Conservation (phyloP, 768 basidiomycete genomes). For the Boletus tylopilopsis region DNA sequence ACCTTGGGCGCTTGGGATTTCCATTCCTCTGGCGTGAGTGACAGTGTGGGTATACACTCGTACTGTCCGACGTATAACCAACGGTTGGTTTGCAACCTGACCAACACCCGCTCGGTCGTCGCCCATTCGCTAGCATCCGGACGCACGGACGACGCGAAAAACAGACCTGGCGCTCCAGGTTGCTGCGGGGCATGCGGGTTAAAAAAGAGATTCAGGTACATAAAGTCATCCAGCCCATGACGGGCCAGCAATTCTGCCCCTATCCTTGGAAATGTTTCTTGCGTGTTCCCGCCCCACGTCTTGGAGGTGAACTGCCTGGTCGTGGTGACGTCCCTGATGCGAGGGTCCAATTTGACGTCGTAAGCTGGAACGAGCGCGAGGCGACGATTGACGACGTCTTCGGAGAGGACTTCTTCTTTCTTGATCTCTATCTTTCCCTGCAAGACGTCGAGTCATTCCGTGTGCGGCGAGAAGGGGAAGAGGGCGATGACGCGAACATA, state of each 20-base stretch:
- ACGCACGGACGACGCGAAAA: conserved; percentile 7
- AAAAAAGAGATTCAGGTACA: conserved; percentile 16
- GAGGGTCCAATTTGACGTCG: conserved; percentile 12
- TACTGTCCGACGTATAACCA: conserved; percentile 23
- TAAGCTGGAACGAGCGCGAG: conserved; percentile 1
- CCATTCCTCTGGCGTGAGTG: conserved; percentile 16
- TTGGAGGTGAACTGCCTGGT: conserved; percentile 14
- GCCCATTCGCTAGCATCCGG: conserved; percentile 1
- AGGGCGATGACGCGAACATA: neutral
- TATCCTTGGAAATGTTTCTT: conserved; percentile 12
- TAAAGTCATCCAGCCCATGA: conserved; percentile 18
- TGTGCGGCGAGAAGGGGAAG: neutral
- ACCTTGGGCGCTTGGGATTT: conserved; percentile 15
- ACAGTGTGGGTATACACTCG: conserved; percentile 2
- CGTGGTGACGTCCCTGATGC: conserved; percentile 16
- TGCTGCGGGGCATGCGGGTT: conserved; percentile 17
- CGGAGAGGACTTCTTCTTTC: conserved; percentile 19
- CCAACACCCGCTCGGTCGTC: conserved; percentile 1
- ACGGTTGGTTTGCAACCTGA: conserved; percentile 8
- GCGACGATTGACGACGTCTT: conserved; percentile 16
- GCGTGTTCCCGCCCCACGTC: conserved; percentile 17
- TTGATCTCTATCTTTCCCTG: conserved; percentile 15
- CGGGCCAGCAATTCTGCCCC: conserved; percentile 6
- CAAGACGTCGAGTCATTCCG: neutral
- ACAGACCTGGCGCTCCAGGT: conserved; percentile 16